Conservation (phyloP, 495 filamentous ascomycete genomes). For the Penicillium cosmopolitanum region DNA sequence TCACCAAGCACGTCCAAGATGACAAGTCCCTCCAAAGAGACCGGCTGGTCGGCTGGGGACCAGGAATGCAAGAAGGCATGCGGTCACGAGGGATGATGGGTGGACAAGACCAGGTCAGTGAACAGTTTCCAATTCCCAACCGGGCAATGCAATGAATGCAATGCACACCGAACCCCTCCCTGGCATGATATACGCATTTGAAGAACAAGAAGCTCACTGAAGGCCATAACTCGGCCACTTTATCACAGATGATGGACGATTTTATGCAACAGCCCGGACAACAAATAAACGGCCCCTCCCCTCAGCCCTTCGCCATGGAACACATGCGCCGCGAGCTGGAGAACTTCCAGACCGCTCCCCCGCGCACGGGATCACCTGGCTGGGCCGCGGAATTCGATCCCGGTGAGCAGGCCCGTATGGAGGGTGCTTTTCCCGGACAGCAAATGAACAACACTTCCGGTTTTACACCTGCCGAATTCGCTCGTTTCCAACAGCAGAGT, state of each 20-base stretch:
- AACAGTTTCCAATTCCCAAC: background rate
- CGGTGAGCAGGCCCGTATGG: constrained; percentile 75
- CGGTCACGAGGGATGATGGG: constrained; percentile 62
- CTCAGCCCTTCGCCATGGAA: constrained; percentile 70
- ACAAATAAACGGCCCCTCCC: constrained; percentile 50
- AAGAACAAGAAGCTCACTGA: constrained; percentile 25
- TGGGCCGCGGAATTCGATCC: constrained; percentile 74
- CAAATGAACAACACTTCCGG: constrained; percentile 54
- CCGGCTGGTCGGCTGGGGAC: constrained; percentile 73
- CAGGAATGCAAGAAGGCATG: constrained; percentile 66
- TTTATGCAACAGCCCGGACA: constrained; percentile 78
- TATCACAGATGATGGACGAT: constrained; percentile 81
- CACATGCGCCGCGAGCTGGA: constrained; percentile 68
- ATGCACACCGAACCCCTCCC: background rate
- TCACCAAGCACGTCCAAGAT: constrained; percentile 91
- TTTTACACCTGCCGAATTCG: constrained; percentile 85
- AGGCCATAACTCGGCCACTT: background rate
- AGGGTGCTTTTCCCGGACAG: constrained; percentile 68
- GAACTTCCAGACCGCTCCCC: constrained; percentile 58
- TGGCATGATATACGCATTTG: background rate
- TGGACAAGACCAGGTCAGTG: constrained; percentile 63
- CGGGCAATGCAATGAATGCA: background rate
- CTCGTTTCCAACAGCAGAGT: constrained; percentile 77
- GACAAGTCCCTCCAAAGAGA: constrained; percentile 94
- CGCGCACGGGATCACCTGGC: constrained; percentile 59